Evolutionary conservation across 805 yeast species (phyloP), one percentile per base, ranked within the genome.

Genomic region (Cyberlindnera lachancei): DNA sequence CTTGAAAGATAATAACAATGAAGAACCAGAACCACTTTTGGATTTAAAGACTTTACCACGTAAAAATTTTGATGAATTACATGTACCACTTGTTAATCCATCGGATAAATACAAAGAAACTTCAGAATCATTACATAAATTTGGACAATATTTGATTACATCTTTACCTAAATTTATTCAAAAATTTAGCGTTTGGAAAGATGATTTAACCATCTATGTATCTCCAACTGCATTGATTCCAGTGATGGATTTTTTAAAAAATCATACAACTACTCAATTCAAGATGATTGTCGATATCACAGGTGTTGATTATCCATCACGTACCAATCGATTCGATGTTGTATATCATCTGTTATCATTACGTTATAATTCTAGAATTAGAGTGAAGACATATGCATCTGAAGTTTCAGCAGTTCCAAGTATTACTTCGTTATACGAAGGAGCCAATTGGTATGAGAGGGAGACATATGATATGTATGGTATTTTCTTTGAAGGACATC

Each of bases 391-490:
- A 11, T 85, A 81, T 49, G 92, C 95, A 13, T 75, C 78, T 30
- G 95, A 85, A 59, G 74, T 81, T 28, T 68, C 81, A 29, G 73
- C 92, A 4, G 94, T 85, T 40, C 95, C 95, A 23, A 75, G 86
- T 36, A 59, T 80, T 40, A 75, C 79, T n/a, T 72, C 75, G 12
- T 50, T 85, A 31, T 83, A 60, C 56, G 75, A 77, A 54, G 94
- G 94, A 38, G 80, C 86, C 42, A 84, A 85, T 63, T 85, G 95
- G 95, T 80, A 73, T 56, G 95, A 85, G 63, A 73, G 95, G 56
- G 95, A 85, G 58, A 76, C 92, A 11, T 85, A 81, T 56, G 95
- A 85, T 56, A 66, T 85, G 73, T 85, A 73, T 55, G 95, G 95
- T 26, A 73, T 85, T 37, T 83, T 83, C 60, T 85, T 85, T 52